Evolutionary conservation across 1,139 yeast genomes (phyloP).

Genomic region (Pichia sp.): DNA sequence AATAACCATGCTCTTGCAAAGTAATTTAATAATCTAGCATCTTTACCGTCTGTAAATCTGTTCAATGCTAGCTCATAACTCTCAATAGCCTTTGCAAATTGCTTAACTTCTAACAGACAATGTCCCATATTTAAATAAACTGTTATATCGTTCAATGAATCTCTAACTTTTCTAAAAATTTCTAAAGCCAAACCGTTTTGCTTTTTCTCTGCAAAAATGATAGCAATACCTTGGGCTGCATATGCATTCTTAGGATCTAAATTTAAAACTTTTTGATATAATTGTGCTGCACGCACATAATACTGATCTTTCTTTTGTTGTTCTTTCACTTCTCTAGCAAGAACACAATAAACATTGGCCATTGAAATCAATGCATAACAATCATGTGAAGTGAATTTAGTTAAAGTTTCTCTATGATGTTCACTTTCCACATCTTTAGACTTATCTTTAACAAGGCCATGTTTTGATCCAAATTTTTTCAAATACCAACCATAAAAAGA

Average conservation of each 20-base stretch:
- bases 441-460: slow-evolving; percentile 25
- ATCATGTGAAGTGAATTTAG: slow-evolving; percentile 80
- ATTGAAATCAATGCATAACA: slow-evolving; percentile 82
- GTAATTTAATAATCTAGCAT: slow-evolving; percentile 59
- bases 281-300: slow-evolving; percentile 81
- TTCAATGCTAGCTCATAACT: slow-evolving; percentile 74
- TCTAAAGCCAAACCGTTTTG: slow-evolving; percentile 74
- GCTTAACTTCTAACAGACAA: slow-evolving; percentile 75
- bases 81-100: slow-evolving; percentile 82
- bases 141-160: slow-evolving; percentile 72
- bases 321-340: slow-evolving; percentile 75
- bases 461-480: slow-evolving; percentile 48
- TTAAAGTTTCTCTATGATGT: slow-evolving; percentile 81
- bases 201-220: slow-evolving; percentile 83
- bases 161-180: slow-evolving; percentile 82
- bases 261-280: slow-evolving; percentile 81
- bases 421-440: slow-evolving; percentile 62
- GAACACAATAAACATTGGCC: slow-evolving; percentile 77
- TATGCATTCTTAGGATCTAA: slow-evolving; percentile 82
- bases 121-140: slow-evolving; percentile 85
- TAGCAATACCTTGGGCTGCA: slow-evolving; percentile 98
- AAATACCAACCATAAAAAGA: slow-evolving; percentile 92
- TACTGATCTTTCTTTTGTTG: slow-evolving; percentile 68
- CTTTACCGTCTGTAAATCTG: slow-evolving; percentile 58
- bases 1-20: slow-evolving; percentile 89